Evolutionary conservation across 345 rosid species (phyloP).

Genomic region (Rhodamnia argentea): DNA sequence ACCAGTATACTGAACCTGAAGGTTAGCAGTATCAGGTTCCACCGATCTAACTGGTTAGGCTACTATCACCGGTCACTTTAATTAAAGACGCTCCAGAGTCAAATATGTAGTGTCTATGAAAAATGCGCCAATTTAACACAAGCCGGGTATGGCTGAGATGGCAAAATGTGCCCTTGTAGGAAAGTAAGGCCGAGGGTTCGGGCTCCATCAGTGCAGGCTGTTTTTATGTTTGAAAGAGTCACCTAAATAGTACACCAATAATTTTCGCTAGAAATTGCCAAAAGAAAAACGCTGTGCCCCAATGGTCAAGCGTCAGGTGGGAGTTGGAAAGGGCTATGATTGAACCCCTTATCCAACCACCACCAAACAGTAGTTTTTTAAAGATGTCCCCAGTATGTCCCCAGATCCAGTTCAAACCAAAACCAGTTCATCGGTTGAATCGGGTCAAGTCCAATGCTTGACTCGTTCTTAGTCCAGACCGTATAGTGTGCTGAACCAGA

Average conservation of each 20-base stretch:
- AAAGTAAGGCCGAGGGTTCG: not conserved
- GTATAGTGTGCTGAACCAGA: not conserved
- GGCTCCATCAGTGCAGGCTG: not conserved
- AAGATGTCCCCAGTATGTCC: not conserved
- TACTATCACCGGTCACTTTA: not conserved
- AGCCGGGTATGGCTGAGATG: not conserved
- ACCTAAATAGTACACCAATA: not conserved
- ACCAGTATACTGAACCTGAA: not conserved
- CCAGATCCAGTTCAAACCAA: not conserved
- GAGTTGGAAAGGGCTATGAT: not conserved
- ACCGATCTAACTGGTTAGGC: not conserved
- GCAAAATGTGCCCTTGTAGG: not conserved
- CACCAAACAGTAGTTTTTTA: not conserved
- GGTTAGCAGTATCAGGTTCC: not conserved
- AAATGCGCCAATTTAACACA: not conserved
- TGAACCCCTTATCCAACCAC: not conserved
- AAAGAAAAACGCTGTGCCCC: not conserved
- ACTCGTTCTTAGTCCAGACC: not conserved
- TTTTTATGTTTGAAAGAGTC: not conserved
- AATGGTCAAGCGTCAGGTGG: not conserved
- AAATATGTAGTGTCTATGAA: not conserved
- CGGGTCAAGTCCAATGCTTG: not conserved
- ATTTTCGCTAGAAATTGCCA: not conserved
- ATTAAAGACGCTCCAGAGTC: not conserved
- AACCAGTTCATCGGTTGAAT: not conserved